These are phyloP conservation scores for Pichia cabralensis DNA, from an alignment of 805 yeast genomes.

Conservation along the genomic window DNA sequence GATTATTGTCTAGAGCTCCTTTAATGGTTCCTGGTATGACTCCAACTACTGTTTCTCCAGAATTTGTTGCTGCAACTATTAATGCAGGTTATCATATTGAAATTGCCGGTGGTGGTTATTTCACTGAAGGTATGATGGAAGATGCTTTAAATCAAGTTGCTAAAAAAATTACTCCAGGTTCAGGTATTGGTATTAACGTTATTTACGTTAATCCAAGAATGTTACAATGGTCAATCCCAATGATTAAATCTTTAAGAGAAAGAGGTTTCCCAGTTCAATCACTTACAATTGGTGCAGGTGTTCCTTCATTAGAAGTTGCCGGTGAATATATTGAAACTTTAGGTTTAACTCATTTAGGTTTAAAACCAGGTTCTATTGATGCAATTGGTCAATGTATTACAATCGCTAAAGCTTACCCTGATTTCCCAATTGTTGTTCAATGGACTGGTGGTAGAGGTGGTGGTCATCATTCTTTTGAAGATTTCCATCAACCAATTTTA, in stretches of 20 bases:
- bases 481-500: slow-evolving; percentile 94
- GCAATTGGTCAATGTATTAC: slow-evolving; percentile 77
- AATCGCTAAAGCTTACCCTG: slow-evolving; percentile 93
- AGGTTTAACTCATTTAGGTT: slow-evolving; percentile 87
- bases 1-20: slow-evolving; percentile 90
- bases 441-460: slow-evolving; percentile 99
- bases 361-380: slow-evolving; percentile 97
- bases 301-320: slow-evolving; percentile 95
- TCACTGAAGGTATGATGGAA: slow-evolving; percentile 60
- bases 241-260: slow-evolving; percentile 79
- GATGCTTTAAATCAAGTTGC: slow-evolving; percentile 69
- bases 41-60: slow-evolving; percentile 92
- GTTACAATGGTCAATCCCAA: slow-evolving; percentile 98
- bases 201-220: slow-evolving; percentile 95
- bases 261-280: slow-evolving; percentile 95
- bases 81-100: slow-evolving; percentile 97
- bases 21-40: slow-evolving; percentile 99
- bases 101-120: slow-evolving; percentile 99
- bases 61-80: slow-evolving; percentile 85
- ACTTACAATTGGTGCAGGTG: slow-evolving; percentile 98
- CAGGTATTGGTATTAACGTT: slow-evolving; percentile 84
- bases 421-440: slow-evolving; percentile 93
- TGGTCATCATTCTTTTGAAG: slow-evolving; percentile 99
- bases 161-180: slow-evolving; percentile 64
- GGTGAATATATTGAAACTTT: slow-evolving; percentile 88